Evolutionary conservation across 179 eudicot species (phyloP).

Genomic region (Gypsophila paniculata): DNA sequence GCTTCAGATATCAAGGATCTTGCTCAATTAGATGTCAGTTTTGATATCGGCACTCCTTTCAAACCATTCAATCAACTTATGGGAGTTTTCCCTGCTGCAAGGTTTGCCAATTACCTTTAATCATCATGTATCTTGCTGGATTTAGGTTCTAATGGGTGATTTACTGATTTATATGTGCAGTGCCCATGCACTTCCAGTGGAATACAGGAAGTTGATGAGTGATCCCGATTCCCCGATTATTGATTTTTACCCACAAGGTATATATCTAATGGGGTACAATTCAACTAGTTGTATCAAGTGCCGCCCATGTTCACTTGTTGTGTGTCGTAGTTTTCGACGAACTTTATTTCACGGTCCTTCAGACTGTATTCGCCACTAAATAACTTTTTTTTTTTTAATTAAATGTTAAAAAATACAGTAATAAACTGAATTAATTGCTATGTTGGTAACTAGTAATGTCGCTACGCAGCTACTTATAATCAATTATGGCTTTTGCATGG

Average conservation of each 20-base stretch:
- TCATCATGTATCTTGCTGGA: conserved; percentile 9
- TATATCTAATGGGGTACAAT: too few relatives aligned
- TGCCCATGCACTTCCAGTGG: conserved; percentile 89
- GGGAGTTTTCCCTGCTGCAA: conserved; percentile 98
- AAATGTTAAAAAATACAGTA: background rate
- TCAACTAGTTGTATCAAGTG: background rate
- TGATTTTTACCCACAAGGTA: conserved; percentile 90
- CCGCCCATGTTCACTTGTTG: background rate
- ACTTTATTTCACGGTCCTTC: background rate
- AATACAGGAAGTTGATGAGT: conserved; percentile 75
- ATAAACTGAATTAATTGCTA: background rate
- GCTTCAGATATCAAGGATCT: conserved; percentile 90
- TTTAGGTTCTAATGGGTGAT: conserved; percentile 31
- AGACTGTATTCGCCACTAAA: too few relatives aligned
- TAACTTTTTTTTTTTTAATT: too few relatives aligned
- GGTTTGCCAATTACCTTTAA: conserved; percentile 40
- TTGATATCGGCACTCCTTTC: conserved; percentile 83
- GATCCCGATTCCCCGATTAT: conserved; percentile 81
- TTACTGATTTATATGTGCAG: conserved; percentile 42
- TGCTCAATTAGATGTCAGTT: conserved; percentile 54
- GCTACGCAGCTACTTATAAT: background rate
- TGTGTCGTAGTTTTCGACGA: background rate
- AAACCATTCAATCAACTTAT: conserved; percentile 92
- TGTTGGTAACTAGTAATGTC: background rate
- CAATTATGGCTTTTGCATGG: background rate